Conservation (phyloP, 2,329 filamentous ascomycete genomes). For the Verticillium albo-atrum region DNA sequence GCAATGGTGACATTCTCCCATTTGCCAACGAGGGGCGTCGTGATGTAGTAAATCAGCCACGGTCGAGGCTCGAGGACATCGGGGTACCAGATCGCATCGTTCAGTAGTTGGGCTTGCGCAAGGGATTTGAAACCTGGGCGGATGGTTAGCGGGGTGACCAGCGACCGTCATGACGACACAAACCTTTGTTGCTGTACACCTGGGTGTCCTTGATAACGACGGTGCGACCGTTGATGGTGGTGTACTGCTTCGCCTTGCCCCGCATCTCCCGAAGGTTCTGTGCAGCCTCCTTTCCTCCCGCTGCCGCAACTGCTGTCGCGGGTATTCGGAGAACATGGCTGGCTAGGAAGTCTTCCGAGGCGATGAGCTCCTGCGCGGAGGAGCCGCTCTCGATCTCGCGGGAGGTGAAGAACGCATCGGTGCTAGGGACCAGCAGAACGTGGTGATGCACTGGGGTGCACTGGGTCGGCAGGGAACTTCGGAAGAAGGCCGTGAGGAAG, state of each 20-base stretch:
- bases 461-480: slow-evolving; percentile 86
- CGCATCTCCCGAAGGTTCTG: slow-evolving; percentile 77
- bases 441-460: slow-evolving; percentile 89
- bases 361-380: slow-evolving; percentile 73
- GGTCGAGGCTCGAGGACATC: slow-evolving; percentile 84
- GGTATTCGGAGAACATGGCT: slow-evolving; percentile 94
- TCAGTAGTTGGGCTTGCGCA: slow-evolving; percentile 81
- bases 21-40: slow-evolving; percentile 76
- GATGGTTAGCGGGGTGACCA: slow-evolving; percentile 1
- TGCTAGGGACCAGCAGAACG: slow-evolving; percentile 88
- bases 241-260: slow-evolving; percentile 90
- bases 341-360: slow-evolving; percentile 88
- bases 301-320: slow-evolving; percentile 38
- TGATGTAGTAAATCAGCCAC: slow-evolving; percentile 97
- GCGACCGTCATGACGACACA: not conserved
- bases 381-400: slow-evolving; percentile 83
- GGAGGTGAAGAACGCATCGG: slow-evolving; percentile 82
- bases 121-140: slow-evolving; percentile 81
- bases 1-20: slow-evolving; percentile 73
- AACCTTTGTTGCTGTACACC: slow-evolving; percentile 95
- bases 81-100: slow-evolving; percentile 82
- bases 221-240: slow-evolving; percentile 86
- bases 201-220: slow-evolving; percentile 91
- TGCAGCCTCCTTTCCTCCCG: slow-evolving; percentile 50
- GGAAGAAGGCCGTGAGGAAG: slow-evolving; percentile 97